Percentiles rank a stretch among this genome's conserved stretches.
phyloP scores from a whole-genome alignment of 1,284 basidiomycete species.

The Jaminaea rosea region DNA sequence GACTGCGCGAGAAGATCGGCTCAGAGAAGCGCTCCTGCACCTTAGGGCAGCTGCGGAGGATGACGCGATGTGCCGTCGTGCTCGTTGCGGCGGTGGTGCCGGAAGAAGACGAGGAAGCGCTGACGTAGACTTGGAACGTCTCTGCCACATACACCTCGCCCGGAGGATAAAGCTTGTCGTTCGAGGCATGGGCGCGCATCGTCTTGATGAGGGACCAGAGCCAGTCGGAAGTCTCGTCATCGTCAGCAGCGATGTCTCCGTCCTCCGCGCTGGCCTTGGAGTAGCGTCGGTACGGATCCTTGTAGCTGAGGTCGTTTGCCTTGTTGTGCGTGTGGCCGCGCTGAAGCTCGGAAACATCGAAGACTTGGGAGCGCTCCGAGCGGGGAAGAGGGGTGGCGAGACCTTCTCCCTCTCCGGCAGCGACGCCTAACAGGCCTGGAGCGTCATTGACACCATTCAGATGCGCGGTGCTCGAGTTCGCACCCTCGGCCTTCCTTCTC shows the following conservation, averaged over 20 bases:
- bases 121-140: constrained; percentile 32
- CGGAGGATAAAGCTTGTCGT: constrained; percentile 32
- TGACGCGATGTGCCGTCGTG: constrained; percentile 47
- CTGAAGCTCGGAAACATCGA: background rate
- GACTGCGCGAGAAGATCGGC: constrained; percentile 46
- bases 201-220: constrained; percentile 40
- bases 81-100: no score
- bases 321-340: constrained; percentile 24
- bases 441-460: background rate
- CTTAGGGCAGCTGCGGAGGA: constrained; percentile 50
- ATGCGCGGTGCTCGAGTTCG: background rate
- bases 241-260: constrained; percentile 6
- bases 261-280: background rate
- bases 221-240: constrained; percentile 28
- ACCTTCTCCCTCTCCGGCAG: no score
- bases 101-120: constrained; percentile 12
- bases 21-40: constrained; percentile 52
- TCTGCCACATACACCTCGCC: constrained; percentile 38
- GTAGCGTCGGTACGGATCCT: constrained; percentile 13
- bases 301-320: constrained; percentile 21
- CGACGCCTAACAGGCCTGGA: no score
- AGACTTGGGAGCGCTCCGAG: background rate
- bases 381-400: background rate
- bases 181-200: constrained; percentile 32
- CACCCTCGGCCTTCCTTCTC: constrained; percentile 16